phyloP scores from a whole-genome alignment of 1,284 basidiomycete species.

The Nidula niveotomentosa region DNA sequence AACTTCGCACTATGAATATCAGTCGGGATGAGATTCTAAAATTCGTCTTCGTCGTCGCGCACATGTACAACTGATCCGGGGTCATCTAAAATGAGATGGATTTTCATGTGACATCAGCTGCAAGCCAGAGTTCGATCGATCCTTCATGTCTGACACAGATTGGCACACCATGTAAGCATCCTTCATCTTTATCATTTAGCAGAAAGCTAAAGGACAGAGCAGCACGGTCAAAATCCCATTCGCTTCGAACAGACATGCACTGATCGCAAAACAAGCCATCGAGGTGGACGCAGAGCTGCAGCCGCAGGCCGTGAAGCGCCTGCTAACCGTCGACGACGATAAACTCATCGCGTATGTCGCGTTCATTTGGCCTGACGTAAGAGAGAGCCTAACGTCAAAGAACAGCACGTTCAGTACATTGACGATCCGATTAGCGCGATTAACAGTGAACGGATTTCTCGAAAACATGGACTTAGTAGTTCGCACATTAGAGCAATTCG shows the following conservation, averaged over 20 bases:
- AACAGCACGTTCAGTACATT: slow-evolving; percentile 69
- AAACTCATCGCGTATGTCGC: slow-evolving; percentile 67
- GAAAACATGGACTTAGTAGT: slow-evolving; percentile 85
- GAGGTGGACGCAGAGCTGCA: slow-evolving; percentile 87
- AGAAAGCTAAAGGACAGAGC: slow-evolving; percentile 9
- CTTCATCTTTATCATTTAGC: neutral
- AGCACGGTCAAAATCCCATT: slow-evolving; percentile 82
- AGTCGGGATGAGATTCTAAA: too few species aligned
- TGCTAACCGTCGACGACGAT: slow-evolving; percentile 62
- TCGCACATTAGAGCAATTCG: slow-evolving; percentile 81
- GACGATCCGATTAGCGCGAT: slow-evolving; percentile 80
- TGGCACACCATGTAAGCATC: slow-evolving; percentile 6
- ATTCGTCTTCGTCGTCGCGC: too few species aligned
- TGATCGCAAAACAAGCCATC: slow-evolving; percentile 77
- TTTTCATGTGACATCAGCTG: too few species aligned
- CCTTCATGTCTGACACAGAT: slow-evolving; percentile 4
- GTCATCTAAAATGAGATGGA: too few species aligned
- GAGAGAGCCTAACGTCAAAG: slow-evolving; percentile 1
- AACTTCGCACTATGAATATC: too few species aligned
- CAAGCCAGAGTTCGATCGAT: neutral
- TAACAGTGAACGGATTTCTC: slow-evolving; percentile 82
- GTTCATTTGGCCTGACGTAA: neutral
- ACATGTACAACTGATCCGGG: too few species aligned
- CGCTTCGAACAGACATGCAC: slow-evolving; percentile 67
- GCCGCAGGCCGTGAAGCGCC: slow-evolving; percentile 72